Percentiles rank a stretch among this genome's conserved stretches.
These are phyloP conservation scores for Candida germanica DNA, from an alignment of 805 yeast species.

Conservation along the genomic window DNA sequence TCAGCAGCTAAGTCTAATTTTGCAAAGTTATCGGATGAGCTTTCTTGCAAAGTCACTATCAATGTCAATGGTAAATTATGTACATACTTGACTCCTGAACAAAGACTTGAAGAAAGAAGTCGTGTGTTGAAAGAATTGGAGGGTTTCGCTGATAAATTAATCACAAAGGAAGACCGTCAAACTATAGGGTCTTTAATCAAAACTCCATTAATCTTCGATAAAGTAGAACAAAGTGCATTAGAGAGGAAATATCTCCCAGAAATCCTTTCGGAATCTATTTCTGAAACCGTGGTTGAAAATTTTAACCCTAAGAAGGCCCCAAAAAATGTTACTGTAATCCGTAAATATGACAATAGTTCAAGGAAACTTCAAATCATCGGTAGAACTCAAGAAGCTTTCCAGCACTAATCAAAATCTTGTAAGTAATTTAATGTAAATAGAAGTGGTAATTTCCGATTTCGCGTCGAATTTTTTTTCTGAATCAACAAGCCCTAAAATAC, in stretches of 20 bases:
- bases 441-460: background rate
- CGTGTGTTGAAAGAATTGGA: constrained; percentile 21
- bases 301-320: constrained; percentile 39
- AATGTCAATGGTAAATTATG: constrained; percentile 44
- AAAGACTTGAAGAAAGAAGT: constrained; percentile 19
- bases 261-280: constrained; percentile 49
- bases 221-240: constrained; percentile 35
- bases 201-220: constrained; percentile 38
- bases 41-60: constrained; percentile 48
- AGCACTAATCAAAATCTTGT: constrained; percentile 4
- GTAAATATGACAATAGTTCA: constrained; percentile 59
- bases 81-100: constrained; percentile 31
- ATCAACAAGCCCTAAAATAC: no score
- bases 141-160: constrained; percentile 19
- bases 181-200: constrained; percentile 43
- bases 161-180: constrained; percentile 36
- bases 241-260: constrained; percentile 52
- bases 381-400: constrained; percentile 52
- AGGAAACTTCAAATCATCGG: constrained; percentile 51
- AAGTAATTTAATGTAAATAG: constrained; percentile 7
- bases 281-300: constrained; percentile 37
- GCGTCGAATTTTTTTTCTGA: no score
- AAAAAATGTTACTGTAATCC: constrained; percentile 48
- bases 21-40: constrained; percentile 28
- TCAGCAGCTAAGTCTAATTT: constrained; percentile 27